Base-by-base conservation (phyloP, 2,329 filamentous ascomycete species). In the Mycosphaerella arachidis region DNA sequence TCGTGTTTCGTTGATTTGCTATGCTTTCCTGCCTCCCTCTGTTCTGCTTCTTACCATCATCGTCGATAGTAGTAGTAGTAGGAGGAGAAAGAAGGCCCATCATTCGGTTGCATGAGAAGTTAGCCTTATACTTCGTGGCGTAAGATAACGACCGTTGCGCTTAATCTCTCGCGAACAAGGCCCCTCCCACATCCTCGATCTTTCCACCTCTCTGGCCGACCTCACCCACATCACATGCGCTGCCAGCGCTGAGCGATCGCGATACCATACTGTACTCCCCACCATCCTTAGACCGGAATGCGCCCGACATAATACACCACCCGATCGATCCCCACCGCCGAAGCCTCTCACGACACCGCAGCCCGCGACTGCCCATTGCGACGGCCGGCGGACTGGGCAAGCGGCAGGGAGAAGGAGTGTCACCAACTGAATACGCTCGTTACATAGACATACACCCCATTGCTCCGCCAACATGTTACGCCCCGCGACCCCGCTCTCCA, bases 401-500 rank as follows among this genome's bases (percentile, higher is more conserved):
- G 45, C 48, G 55, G 13, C 55, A 51, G 31, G 30, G 48, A 27
- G 33, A 40, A 37, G 30, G 40, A 24, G 24, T 24, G 24, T 8
- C 57, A 55, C 57, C 51, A 46, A 59, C 57, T 48, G 31, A 43
- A 56, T 24, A 51, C 57, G 37, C 53, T 59, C 57, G 57, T 53
- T 59, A 48, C 30, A 53, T 37, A 48, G 35, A 31, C 27, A 56
- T 46, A 53, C 35, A 27, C 45, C 45, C 27, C 48, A 33, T 46
- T 43, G 10, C 43, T n/a, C 29, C 55, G 59, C 60, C 79, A 86
- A 78, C 79, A 91, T 96, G 86, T 81, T 97, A 75, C 90, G 92
- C 72, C 92, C 94, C 63, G 93, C 94, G 63, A 97, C 94, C 62
- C 93, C 94, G 67, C 81, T 99, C 73, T 87, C 92, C 68, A 80